phyloP scores from a whole-genome alignment of 257 asterid genomes.

The Agastache rugosa region DNA sequence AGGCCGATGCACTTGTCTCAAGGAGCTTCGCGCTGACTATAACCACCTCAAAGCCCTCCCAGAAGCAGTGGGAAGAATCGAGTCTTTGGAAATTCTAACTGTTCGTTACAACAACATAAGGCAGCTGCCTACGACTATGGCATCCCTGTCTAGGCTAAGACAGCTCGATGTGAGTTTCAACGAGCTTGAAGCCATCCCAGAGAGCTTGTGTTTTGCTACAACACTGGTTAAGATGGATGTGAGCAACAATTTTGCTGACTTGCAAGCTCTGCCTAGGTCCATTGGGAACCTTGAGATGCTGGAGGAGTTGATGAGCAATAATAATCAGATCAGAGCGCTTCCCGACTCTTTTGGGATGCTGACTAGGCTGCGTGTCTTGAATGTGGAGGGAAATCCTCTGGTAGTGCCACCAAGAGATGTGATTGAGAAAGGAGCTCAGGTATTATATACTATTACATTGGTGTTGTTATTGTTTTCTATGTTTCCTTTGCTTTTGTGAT shows the following conservation, averaged over 20 bases:
- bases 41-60: constrained; percentile 90
- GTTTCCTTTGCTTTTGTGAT: not conserved
- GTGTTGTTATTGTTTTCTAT: not conserved
- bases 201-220: constrained; percentile 91
- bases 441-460: not conserved
- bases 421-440: constrained; percentile 80
- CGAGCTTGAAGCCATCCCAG: constrained; percentile 81
- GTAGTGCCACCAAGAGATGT: constrained; percentile 66
- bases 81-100: constrained; percentile 69
- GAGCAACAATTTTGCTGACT: constrained; percentile 89
- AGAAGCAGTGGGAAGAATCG: constrained; percentile 83
- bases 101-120: constrained; percentile 77
- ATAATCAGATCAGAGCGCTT: constrained; percentile 68
- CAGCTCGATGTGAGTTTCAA: constrained; percentile 89
- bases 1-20: constrained; percentile 72
- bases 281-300: constrained; percentile 89
- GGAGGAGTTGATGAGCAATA: constrained; percentile 80
- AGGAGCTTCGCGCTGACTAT: constrained; percentile 78
- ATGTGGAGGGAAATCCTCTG: constrained; percentile 85
- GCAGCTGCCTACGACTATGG: constrained; percentile 88
- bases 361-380: constrained; percentile 52
- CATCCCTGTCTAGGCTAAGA: constrained; percentile 68
- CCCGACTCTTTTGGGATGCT: constrained; percentile 93
- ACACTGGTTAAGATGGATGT: constrained; percentile 79
- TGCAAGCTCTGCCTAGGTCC: constrained; percentile 76